These are phyloP conservation scores for Dipodascus albidus DNA, from an alignment of 805 yeast species.

Conservation along the genomic window DNA sequence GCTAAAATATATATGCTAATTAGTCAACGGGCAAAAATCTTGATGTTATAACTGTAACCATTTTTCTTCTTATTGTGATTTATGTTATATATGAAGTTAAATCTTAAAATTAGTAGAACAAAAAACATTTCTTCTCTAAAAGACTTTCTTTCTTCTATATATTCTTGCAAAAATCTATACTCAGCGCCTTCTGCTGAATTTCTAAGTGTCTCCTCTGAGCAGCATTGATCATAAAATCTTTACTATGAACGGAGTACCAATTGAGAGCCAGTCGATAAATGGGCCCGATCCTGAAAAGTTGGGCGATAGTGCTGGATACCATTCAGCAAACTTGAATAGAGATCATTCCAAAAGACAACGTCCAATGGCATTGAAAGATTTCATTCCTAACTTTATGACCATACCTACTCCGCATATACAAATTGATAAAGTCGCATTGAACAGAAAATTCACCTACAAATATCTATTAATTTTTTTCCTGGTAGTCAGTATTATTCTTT, in stretches of 20 bases:
- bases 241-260: background rate
- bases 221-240: too few relatives aligned
- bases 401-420: background rate
- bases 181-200: too few relatives aligned
- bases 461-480: conserved; percentile 13
- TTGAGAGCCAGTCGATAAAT: background rate
- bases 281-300: background rate
- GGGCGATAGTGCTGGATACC: background rate
- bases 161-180: background rate
- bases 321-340: too few relatives aligned
- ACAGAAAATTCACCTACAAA: conserved; percentile 8
- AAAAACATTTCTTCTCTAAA: too few relatives aligned
- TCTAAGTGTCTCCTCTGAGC: too few relatives aligned
- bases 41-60: too few relatives aligned
- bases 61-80: too few relatives aligned
- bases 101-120: too few relatives aligned
- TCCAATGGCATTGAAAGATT: background rate
- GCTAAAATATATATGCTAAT: too few relatives aligned
- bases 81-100: too few relatives aligned
- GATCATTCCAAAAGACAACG: background rate
- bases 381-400: background rate
- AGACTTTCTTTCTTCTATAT: background rate
- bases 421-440: background rate
- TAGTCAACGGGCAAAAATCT: too few relatives aligned
- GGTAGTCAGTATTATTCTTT: conserved; percentile 9